These are phyloP conservation scores for Begonia loranthoides DNA, from an alignment of 306 rosid genomes.

Conservation along the genomic window DNA sequence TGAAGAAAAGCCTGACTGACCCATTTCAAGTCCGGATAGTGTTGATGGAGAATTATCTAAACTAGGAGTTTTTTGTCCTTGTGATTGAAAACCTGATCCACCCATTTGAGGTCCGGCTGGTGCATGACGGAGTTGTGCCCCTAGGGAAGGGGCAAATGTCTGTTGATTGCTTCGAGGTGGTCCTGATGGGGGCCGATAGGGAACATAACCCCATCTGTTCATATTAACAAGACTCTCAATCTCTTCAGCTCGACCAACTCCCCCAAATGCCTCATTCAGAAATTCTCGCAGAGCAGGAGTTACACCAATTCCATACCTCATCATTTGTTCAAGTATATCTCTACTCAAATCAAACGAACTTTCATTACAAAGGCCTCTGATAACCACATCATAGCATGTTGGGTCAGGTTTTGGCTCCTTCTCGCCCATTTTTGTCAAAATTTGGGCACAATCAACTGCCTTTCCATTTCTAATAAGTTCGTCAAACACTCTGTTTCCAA, in stretches of 20 bases:
- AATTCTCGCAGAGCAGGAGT: constrained; percentile 44
- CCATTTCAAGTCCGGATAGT: constrained; percentile 6
- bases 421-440: constrained; percentile 87
- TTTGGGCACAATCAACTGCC: constrained; percentile 47
- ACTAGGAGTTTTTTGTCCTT: too few relatives aligned
- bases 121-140: constrained; percentile 17
- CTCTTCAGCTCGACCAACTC: constrained; percentile 62
- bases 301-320: constrained; percentile 70
- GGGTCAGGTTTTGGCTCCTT: constrained; percentile 89
- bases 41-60: too few relatives aligned
- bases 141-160: constrained; percentile 8
- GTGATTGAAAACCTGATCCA: constrained; percentile 4
- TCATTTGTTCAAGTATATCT: constrained; percentile 50
- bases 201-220: constrained; percentile 28
- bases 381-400: constrained; percentile 71
- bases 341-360: constrained; percentile 39
- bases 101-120: constrained; percentile 16
- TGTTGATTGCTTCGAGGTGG: constrained; percentile 15
- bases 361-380: constrained; percentile 65
- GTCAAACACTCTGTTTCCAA: constrained; percentile 57
- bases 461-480: constrained; percentile 65
- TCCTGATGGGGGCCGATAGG: constrained; percentile 28
- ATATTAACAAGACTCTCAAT: constrained; percentile 42
- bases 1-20: too few relatives aligned
- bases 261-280: constrained; percentile 35